Percentiles rank a stretch among this genome's conserved stretches.
Conservation (phyloP, 148 eudicot genomes). For the Rhododendron kiyosumense region DNA sequence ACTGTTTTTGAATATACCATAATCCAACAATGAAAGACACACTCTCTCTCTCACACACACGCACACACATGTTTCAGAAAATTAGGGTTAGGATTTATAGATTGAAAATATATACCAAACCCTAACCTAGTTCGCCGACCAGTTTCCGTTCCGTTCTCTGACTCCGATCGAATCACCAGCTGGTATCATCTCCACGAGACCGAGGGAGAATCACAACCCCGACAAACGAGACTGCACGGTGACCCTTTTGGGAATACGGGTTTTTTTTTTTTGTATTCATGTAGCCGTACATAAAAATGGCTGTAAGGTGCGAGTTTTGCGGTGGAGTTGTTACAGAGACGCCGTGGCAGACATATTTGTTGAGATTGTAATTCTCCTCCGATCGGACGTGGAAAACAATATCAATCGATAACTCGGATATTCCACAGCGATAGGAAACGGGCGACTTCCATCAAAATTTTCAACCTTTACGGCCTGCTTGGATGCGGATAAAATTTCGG, state of each 20-base stretch:
- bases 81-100: not conserved
- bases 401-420: not conserved
- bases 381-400: not conserved
- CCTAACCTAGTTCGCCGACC: not conserved
- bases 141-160: not conserved
- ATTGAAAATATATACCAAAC: too few relatives aligned
- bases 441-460: too few relatives aligned
- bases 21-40: not conserved
- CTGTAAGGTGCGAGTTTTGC: not conserved
- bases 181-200: not conserved
- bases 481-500: too few relatives aligned
- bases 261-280: not conserved
- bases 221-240: not conserved
- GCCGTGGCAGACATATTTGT: not conserved
- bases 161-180: not conserved
- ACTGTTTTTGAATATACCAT: not conserved
- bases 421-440: too few relatives aligned
- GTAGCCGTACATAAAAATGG: too few relatives aligned
- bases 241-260: too few relatives aligned
- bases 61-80: not conserved
- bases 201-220: not conserved
- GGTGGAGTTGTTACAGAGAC: not conserved
- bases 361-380: not conserved
- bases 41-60: too few relatives aligned
- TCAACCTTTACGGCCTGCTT: too few relatives aligned